Evolutionary conservation across 192 early-diverging fungal genomes (phyloP).

Genomic region (Coemansia sp.): DNA sequence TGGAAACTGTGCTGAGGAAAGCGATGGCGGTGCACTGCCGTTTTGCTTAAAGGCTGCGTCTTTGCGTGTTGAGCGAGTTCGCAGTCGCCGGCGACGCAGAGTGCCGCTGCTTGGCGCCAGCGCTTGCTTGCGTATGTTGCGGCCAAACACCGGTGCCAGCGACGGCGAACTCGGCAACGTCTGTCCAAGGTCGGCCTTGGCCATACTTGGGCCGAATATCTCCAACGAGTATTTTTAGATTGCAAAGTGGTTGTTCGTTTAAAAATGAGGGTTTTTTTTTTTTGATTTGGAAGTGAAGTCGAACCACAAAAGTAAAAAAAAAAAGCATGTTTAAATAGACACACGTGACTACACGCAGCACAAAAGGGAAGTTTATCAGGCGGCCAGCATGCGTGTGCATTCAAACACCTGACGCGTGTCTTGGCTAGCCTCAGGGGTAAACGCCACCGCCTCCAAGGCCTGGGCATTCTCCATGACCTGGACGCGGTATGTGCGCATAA

Average conservation of each 20-base stretch:
- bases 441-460: conserved; percentile 51
- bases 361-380: not conserved
- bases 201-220: not conserved
- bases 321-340: not conserved
- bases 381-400: conserved; percentile 15
- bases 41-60: not conserved
- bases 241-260: too few relatives aligned
- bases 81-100: conserved; percentile 20
- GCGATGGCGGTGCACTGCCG: conserved; percentile 3
- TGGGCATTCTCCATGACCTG: conserved; percentile 50
- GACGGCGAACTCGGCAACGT: not conserved
- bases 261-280: too few relatives aligned
- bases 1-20: conserved; percentile 5
- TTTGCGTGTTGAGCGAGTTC: conserved; percentile 10
- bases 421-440: conserved; percentile 42
- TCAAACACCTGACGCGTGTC: conserved; percentile 41
- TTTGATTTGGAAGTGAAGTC: too few relatives aligned
- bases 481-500: conserved; percentile 57
- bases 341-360: not conserved
- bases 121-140: conserved; percentile 4
- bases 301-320: not conserved
- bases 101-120: conserved; percentile 20
- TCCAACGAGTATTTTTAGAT: too few relatives aligned
- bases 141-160: conserved; percentile 7
- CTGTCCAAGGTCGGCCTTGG: conserved; percentile 1